A percentile compares a stretch with the other conserved stretches of the same genome.
Evolutionary conservation across 192 early-diverging fungal genomes (phyloP).

Genomic region (Blastocladiella britannica): DNA sequence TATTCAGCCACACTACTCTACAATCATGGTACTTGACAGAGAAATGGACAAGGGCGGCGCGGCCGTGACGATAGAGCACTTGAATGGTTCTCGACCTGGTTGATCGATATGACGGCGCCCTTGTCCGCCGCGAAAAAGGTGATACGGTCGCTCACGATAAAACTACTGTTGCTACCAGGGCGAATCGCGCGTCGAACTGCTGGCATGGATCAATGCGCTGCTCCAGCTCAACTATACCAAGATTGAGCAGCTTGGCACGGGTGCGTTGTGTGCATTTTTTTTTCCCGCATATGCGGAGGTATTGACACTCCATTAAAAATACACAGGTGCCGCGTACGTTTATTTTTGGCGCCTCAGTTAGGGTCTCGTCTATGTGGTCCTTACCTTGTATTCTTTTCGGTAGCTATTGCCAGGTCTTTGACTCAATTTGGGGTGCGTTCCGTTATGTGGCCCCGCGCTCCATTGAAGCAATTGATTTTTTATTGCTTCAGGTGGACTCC

Average conservation of each 20-base stretch:
- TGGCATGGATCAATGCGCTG: conserved; percentile 91
- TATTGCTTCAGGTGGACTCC: conserved; percentile 37
- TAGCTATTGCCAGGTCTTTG: conserved; percentile 53
- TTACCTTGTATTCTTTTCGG: background rate
- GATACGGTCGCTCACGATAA: background rate
- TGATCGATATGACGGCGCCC: too few relatives aligned
- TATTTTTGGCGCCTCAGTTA: background rate
- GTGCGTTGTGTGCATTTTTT: conserved; percentile 17
- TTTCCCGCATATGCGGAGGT: background rate
- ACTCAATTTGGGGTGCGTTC: conserved; percentile 36
- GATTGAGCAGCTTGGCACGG: conserved; percentile 85
- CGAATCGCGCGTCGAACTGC: conserved; percentile 72
- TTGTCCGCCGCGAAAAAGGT: too few relatives aligned
- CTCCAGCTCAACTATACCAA: conserved; percentile 76
- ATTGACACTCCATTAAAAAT: background rate
- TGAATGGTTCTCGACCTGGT: too few relatives aligned
- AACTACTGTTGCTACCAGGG: conserved; percentile 14
- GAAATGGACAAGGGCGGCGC: too few relatives aligned
- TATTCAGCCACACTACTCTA: too few relatives aligned
- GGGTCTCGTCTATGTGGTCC: background rate
- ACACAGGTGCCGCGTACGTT: too few relatives aligned
- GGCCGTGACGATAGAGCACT: too few relatives aligned
- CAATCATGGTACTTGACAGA: too few relatives aligned
- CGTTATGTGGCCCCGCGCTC: background rate
- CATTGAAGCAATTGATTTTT: conserved; percentile 2